Conservation (phyloP, 2,329 filamentous ascomycete species). For the Akanthomyces dipterigenus region DNA sequence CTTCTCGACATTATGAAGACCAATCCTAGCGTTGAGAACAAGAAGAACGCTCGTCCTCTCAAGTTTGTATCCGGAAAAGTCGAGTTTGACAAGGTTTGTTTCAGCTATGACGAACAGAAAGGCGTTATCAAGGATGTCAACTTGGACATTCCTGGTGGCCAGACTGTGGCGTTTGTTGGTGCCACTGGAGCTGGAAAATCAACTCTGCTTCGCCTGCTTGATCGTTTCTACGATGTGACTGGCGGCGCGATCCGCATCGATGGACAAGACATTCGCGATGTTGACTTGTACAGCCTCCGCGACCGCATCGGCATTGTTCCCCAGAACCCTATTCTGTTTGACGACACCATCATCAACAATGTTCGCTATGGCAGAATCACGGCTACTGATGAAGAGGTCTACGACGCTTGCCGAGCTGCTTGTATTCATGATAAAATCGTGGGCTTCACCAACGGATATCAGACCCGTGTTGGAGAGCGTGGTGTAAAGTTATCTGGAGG, state of each 20-base stretch:
- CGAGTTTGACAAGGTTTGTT: constrained; percentile 47
- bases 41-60: constrained; percentile 42
- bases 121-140: constrained; percentile 48
- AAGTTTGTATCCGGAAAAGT: constrained; percentile 47
- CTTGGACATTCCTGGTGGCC: constrained; percentile 43
- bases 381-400: constrained; percentile 49
- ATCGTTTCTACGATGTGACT: constrained; percentile 52
- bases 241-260: constrained; percentile 48
- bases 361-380: constrained; percentile 49
- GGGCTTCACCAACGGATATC: constrained; percentile 33
- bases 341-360: constrained; percentile 54
- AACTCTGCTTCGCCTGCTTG: constrained; percentile 50
- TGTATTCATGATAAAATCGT: constrained; percentile 53
- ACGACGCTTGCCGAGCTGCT: constrained; percentile 47
- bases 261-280: constrained; percentile 49
- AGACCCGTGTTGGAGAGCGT: constrained; percentile 13
- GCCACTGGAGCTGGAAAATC: constrained; percentile 55
- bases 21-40: constrained; percentile 48
- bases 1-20: constrained; percentile 52
- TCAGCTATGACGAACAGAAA: constrained; percentile 55
- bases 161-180: constrained; percentile 54
- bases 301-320: constrained; percentile 50
- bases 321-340: constrained; percentile 49
- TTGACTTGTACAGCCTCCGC: constrained; percentile 43
- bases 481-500: constrained; percentile 56